These are phyloP conservation scores for baker's yeast (Saccharomyces cerevisiae) DNA, from an alignment of 805 yeast species.

Conservation along the genomic window DNA sequence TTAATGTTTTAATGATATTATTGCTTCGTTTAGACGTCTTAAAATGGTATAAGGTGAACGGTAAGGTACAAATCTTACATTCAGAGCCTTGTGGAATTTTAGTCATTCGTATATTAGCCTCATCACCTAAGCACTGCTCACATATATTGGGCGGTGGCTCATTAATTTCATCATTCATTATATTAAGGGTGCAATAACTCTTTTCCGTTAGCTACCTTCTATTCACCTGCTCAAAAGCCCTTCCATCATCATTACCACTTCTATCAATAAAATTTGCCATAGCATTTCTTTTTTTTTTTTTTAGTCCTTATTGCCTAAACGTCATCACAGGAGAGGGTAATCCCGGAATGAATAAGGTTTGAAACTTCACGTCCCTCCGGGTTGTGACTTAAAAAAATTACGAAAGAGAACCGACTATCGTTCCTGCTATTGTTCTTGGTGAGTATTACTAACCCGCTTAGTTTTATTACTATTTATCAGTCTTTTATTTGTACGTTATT, in stretches of 20 bases:
- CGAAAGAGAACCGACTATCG: too few species aligned
- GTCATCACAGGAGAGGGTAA: neutral
- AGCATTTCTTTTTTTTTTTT: neutral
- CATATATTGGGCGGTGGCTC: conserved; percentile 55
- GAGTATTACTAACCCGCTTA: neutral
- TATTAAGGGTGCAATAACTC: neutral
- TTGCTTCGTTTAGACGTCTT: conserved; percentile 31
- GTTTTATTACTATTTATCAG: neutral
- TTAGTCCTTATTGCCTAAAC: neutral
- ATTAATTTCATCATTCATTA: neutral
- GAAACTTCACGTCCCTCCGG: too few species aligned
- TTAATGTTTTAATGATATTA: conserved; percentile 49
- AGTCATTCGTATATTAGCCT: conserved; percentile 43
- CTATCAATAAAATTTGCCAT: neutral
- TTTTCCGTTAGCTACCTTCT: neutral
- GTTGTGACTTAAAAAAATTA: too few species aligned
- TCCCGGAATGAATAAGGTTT: neutral
- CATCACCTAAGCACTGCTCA: conserved; percentile 56
- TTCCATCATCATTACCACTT: neutral
- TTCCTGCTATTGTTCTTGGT: neutral
- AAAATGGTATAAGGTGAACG: conserved; percentile 69
- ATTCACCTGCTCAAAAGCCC: neutral
- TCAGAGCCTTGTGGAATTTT: conserved; percentile 66
- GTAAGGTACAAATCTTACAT: conserved; percentile 78
- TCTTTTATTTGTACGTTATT: neutral